A percentile compares a stretch with the other conserved stretches of the same genome.
These are phyloP conservation scores for Chlorella sp. DNA, from an alignment of 139 green algal species.

Conservation along the genomic window DNA sequence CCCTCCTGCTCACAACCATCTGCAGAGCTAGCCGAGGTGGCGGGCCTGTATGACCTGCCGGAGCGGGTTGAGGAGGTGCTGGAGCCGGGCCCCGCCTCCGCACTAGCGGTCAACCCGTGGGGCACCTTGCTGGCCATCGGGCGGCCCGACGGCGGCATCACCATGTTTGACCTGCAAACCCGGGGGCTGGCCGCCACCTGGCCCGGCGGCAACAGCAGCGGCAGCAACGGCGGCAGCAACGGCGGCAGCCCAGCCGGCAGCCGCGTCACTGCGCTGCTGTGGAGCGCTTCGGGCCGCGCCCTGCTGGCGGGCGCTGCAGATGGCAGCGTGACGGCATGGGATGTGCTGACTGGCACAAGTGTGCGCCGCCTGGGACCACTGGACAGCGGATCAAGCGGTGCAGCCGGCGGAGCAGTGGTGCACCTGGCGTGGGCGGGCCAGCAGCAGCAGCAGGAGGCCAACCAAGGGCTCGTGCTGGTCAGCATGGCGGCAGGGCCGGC, in stretches of 20 bases:
- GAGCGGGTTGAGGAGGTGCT: constrained; percentile 32
- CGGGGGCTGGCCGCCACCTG: constrained; percentile 63
- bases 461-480: background rate
- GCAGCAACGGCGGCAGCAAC: background rate
- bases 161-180: constrained; percentile 92
- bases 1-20: too few relatives aligned
- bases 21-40: background rate
- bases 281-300: constrained; percentile 75
- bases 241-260: too few relatives aligned
- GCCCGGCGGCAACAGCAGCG: background rate
- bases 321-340: constrained; percentile 67
- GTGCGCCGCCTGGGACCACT: background rate
- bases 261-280: constrained; percentile 71
- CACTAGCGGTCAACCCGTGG: constrained; percentile 36
- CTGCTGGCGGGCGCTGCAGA: constrained; percentile 68
- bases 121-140: constrained; percentile 73
- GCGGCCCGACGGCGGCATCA: constrained; percentile 74
- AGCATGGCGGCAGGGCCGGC: background rate
- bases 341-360: constrained; percentile 51
- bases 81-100: background rate
- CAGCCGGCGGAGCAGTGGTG: background rate
- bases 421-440: background rate
- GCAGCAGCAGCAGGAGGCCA: background rate
- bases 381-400: background rate
- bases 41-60: constrained; percentile 24